Evolutionary conservation across 2,329 filamentous ascomycete species (phyloP), one percentile per base, ranked within the genome.

Genomic region (Colletotrichum ledebouriae): DNA sequence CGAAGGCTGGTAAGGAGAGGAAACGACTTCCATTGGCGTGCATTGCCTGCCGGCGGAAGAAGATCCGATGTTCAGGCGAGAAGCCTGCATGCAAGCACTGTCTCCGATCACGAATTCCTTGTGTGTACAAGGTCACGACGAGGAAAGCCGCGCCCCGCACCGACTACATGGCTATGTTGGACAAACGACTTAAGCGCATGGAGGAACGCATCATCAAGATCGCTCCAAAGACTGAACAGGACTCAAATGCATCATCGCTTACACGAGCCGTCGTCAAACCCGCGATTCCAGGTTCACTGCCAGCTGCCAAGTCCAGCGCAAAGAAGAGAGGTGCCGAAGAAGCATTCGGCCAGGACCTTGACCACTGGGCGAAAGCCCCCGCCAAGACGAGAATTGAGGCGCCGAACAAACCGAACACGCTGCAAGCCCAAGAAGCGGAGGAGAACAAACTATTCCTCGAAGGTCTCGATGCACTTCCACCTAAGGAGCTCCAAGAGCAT

Each of bases 141-240:
- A 87, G 96, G 69, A 98, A 98, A 79, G 94, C 95, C 1, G 94
- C 94, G 3, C 96, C 96, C 3, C 87, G 96, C 59, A 98, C 96
- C 17, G 96, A 98, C 79, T 98, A 98, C 79, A 98, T 98, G 96
- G 94, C 94, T 47, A 98, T 98, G 94, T 83, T 98, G 74, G 96
- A 98, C 81, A 98, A 97, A 81, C 88, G 96, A 60, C 80, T 98
- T 72, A 98, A 97, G 83, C 87, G 95, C 65, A 98, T 98, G 96
- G 96, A 99, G 79, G 95, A 98, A 75, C 91, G 95, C 64, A 96
- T 98, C 71, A 97, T 98, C 81, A 97, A 97, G 78, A 91, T 95
- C 67, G 92, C 98, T 33, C 95, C 96, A 0, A 97, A 95, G 76
- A 88, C 93, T 47, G 94, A 97, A 71, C 87, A 93, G 71, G 90